Base-by-base conservation (phyloP, 495 filamentous ascomycete genomes). In the Penicillium goetzii region DNA sequence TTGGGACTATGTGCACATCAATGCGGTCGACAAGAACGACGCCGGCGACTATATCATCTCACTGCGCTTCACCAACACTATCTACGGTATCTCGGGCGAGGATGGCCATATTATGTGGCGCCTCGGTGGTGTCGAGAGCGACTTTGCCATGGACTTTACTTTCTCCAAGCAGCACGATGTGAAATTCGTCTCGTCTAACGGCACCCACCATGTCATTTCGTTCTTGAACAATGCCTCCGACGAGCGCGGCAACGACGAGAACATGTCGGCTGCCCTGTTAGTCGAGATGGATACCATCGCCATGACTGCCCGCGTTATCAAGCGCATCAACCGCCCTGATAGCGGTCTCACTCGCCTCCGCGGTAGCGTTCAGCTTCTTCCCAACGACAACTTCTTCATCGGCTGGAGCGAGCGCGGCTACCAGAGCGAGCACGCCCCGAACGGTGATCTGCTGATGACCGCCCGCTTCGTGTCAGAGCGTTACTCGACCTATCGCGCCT, bases 81-180 rank as follows among this genome's bases (percentile, higher is more conserved):
- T 89, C 53, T 85, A 84, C 70, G 79, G 83, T 59, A 81, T 88
- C 57, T 85, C 84, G 21, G 84, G 83, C 36, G 77, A 79, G 38
- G 78, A 84, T 58, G 85, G 86, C 25, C 71, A 72, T 25, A 79
- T 88, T 63, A 78, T 86, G 60, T 89, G 86, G 86, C 79, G 81
- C 11, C 74, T 89, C 38, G 77, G 83, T 50, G 86, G 85, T 25
- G 56, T 73, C 59, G 67, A 73, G 55, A 68, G 80, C 58, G 71
- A 80, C 45, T 83, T 85, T 45, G 63, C 70, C 5, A 68, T 66
- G 34, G 78, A 81, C 61, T 83, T 84, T 66, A 73, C 78, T 1
- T 88, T 89, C 71, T 82, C 81, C 40, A 84, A 80, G 65, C 86
- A 89, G 70, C 86, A 89, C 63, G 81, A 88, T 67, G 86, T 81